Conservation (phyloP, 768 basidiomycete species). For the Amyloporia xantha region DNA sequence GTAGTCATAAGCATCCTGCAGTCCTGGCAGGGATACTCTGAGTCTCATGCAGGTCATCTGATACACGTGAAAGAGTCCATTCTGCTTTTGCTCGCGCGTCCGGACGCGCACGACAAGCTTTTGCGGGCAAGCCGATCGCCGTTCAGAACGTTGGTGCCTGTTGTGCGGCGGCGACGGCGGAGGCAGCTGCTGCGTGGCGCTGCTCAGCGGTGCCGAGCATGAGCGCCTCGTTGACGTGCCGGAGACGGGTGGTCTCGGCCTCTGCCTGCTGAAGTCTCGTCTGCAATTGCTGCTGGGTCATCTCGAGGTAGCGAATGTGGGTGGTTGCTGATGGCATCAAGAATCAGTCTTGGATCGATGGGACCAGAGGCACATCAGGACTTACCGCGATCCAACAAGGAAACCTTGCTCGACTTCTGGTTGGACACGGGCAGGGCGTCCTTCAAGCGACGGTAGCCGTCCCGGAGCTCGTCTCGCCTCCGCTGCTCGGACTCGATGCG, state of each 20-base stretch:
- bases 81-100: slow-evolving; percentile 17
- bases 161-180: slow-evolving; percentile 41
- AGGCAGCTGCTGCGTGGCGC: slow-evolving; percentile 50
- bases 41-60: slow-evolving; percentile 20
- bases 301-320: slow-evolving; percentile 84
- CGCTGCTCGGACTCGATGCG: slow-evolving; percentile 93
- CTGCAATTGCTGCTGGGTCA: slow-evolving; percentile 69
- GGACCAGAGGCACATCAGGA: slow-evolving; percentile 9
- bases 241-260: slow-evolving; percentile 72
- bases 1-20: slow-evolving; percentile 42
- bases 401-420: slow-evolving; percentile 92
- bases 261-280: slow-evolving; percentile 72
- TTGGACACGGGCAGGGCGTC: slow-evolving; percentile 84
- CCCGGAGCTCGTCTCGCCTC: slow-evolving; percentile 86
- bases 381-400: slow-evolving; percentile 77
- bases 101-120: slow-evolving; percentile 21
- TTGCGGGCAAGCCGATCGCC: slow-evolving; percentile 13
- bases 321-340: slow-evolving; percentile 51
- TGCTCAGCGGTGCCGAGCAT: slow-evolving; percentile 82
- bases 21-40: slow-evolving; percentile 40
- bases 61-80: slow-evolving; percentile 24
- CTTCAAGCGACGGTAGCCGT: slow-evolving; percentile 87
- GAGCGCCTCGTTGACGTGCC: slow-evolving; percentile 80
- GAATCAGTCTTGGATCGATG: slow-evolving; percentile 11
- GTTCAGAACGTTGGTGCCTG: slow-evolving; percentile 35